Percentiles rank a stretch among this genome's conserved stretches.
These are phyloP conservation scores for Mangifera indica DNA, from an alignment of 345 rosid species.

Conservation along the genomic window DNA sequence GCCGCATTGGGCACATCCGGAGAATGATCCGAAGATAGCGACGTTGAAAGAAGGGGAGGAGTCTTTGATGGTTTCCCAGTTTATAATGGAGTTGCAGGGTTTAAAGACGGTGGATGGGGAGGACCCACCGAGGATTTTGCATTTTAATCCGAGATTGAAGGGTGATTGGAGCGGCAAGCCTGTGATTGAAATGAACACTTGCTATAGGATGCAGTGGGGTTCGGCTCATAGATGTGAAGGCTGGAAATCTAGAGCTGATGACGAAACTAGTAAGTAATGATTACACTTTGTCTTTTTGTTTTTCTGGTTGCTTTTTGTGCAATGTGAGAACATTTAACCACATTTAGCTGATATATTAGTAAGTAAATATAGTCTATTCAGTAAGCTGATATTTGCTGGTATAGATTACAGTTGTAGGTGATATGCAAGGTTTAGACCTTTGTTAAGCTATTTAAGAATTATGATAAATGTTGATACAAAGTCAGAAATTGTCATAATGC, in stretches of 20 bases:
- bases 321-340: not conserved
- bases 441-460: not conserved
- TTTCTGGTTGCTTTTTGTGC: not conserved
- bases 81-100: conserved; percentile 84
- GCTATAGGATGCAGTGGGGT: conserved; percentile 97
- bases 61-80: conserved; percentile 74
- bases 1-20: conserved; percentile 66
- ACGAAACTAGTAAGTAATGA: conserved; percentile 74
- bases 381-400: too few relatives aligned
- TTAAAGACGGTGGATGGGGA: conserved; percentile 87
- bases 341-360: not conserved
- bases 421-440: not conserved
- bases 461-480: not conserved
- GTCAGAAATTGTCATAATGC: not conserved
- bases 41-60: conserved; percentile 52
- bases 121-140: conserved; percentile 90
- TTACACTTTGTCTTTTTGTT: not conserved
- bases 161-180: conserved; percentile 94
- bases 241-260: conserved; percentile 76
- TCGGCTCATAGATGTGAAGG: conserved; percentile 81
- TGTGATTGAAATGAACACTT: conserved; percentile 93
- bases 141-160: conserved; percentile 84
- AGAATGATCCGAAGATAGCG: conserved; percentile 61
- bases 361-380: not conserved
- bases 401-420: not conserved